Base-by-base conservation (phyloP, 768 basidiomycete genomes). In the Boletus sp. region DNA sequence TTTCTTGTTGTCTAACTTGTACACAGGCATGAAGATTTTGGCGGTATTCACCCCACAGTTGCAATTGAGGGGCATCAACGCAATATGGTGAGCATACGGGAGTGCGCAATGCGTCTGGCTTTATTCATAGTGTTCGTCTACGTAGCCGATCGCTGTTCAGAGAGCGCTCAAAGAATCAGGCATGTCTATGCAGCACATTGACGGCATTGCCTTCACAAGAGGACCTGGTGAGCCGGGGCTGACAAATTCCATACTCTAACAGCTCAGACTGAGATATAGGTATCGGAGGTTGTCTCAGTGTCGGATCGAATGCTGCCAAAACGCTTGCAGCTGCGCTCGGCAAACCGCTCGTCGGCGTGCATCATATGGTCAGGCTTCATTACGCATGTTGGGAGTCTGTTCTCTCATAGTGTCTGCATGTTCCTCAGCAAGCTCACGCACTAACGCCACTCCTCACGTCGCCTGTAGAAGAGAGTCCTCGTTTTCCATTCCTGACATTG, bases 151-250 rank as follows among this genome's bases (percentile, higher is more conserved):
- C 25, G 93, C 88, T 5, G 84, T 96, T 38, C 70, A 70, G 32
- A 75, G 73, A 51, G 92, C 93, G 1, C 76, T 98, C 25, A 51
- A 66, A 3, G 83, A 92, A 37, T 88, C 94, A 0, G 69, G 75
- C 1, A 54, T 93, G 33, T 67, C 72, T 2, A 72, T 85, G 45
- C 69, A 69, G 2, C 83, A 91, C 42, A 75, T 98, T 9, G 86
- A 96, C 59, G 95, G 90, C 3, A 80, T 97, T 39, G 95, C 94
- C 1, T 96, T 90, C 64, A 98, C 95, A 2, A 79, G 92, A 60
- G 96, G 93, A 14, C 90, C 91, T 55, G 89, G 87, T 84, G 53
- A 43, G 75, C 56, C 15, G 14, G 46, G 35, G 32, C 19, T 37
- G n/a, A 14, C 1, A 5, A 21, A 29, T 0, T 7, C 3, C 0